phyloP scores from a whole-genome alignment of 1,139 yeast species.

The Candida sp. region DNA sequence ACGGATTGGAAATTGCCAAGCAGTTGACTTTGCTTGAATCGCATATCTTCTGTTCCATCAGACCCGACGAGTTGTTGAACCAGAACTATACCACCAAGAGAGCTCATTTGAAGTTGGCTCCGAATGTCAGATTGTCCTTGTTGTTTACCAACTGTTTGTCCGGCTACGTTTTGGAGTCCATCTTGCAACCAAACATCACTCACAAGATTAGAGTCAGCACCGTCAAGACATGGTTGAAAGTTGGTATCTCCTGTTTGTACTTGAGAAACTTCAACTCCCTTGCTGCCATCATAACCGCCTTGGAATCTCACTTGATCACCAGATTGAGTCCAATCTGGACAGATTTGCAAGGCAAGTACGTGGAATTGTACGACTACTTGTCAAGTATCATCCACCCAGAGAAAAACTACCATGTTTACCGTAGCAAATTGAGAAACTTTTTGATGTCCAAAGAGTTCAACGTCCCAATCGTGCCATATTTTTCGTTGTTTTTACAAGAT shows the following conservation, averaged over 20 bases:
- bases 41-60: conserved; percentile 66
- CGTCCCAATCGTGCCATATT: conserved; percentile 84
- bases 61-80: conserved; percentile 75
- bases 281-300: conserved; percentile 86
- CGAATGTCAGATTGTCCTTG: conserved; percentile 73
- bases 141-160: conserved; percentile 80
- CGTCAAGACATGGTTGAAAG: conserved; percentile 81
- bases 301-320: conserved; percentile 82
- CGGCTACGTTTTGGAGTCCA: conserved; percentile 82
- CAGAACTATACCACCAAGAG: conserved; percentile 73
- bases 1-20: conserved; percentile 82
- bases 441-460: conserved; percentile 51
- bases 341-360: conserved; percentile 67
- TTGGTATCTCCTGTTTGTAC: conserved; percentile 82
- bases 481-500: conserved; percentile 85
- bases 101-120: conserved; percentile 65
- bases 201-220: conserved; percentile 58
- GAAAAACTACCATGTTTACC: conserved; percentile 78
- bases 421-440: conserved; percentile 67
- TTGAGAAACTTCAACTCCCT: conserved; percentile 84
- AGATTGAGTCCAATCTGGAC: conserved; percentile 72
- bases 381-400: conserved; percentile 81
- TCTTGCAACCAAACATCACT: conserved; percentile 58
- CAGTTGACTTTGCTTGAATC: conserved; percentile 86
- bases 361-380: conserved; percentile 66